Conservation (phyloP, 495 filamentous ascomycete genomes). For the Hypoxylon crocopeplum region DNA sequence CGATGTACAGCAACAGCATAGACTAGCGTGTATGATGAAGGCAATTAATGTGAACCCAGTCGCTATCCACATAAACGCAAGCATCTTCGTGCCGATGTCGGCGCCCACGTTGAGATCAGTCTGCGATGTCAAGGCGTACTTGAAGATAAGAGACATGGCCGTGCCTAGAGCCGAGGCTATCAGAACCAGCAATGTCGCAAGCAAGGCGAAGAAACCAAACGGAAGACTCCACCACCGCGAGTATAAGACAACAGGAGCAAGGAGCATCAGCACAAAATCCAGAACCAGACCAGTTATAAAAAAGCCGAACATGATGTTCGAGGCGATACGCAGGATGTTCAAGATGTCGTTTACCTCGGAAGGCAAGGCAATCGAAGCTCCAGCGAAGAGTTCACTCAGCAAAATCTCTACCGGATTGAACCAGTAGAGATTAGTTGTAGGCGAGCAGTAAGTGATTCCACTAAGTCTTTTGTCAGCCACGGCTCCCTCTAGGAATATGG, state of each 20-base stretch:
- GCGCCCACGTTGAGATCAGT: slow-evolving; percentile 76
- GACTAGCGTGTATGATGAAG: slow-evolving; percentile 72
- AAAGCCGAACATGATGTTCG: slow-evolving; percentile 88
- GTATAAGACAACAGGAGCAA: slow-evolving; percentile 48
- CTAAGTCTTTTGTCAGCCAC: slow-evolving; percentile 34
- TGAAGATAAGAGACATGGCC: slow-evolving; percentile 80
- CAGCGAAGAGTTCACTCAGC: slow-evolving; percentile 75
- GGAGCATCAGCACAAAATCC: slow-evolving; percentile 63
- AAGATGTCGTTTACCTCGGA: slow-evolving; percentile 73
- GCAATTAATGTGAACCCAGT: slow-evolving; percentile 68
- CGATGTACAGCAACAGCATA: slow-evolving; percentile 76
- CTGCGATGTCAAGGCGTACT: slow-evolving; percentile 69
- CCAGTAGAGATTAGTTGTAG: slow-evolving; percentile 75
- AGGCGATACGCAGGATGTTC: slow-evolving; percentile 75
- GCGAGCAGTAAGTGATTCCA: slow-evolving; percentile 77
- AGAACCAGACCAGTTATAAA: slow-evolving; percentile 75
- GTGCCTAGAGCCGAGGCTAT: slow-evolving; percentile 77
- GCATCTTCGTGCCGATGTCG: slow-evolving; percentile 74
- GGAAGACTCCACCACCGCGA: slow-evolving; percentile 57
- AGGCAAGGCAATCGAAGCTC: slow-evolving; percentile 84
- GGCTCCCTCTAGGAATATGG: not conserved
- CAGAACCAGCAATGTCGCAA: slow-evolving; percentile 70
- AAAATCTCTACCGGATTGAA: slow-evolving; percentile 90
- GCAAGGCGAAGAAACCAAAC: slow-evolving; percentile 64
- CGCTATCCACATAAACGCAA: slow-evolving; percentile 90